phyloP scores from a whole-genome alignment of 2,329 filamentous ascomycete species.

The Claviceps sp. region DNA sequence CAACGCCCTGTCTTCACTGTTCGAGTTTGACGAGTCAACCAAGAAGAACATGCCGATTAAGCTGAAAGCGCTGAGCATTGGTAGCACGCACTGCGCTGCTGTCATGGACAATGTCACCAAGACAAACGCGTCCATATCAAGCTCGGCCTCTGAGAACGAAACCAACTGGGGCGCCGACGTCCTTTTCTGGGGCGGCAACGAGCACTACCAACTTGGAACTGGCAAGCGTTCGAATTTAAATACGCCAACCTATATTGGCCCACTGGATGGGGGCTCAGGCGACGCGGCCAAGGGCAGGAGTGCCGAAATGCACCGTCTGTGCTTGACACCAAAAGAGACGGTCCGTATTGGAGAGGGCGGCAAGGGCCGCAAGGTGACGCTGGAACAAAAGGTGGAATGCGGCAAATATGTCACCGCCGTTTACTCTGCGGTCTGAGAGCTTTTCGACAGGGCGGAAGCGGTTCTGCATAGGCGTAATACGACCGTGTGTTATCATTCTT shows the following conservation, averaged over 20 bases:
- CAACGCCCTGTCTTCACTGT: constrained; percentile 68
- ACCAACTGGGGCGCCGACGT: constrained; percentile 83
- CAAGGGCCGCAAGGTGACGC: constrained; percentile 52
- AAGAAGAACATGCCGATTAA: constrained; percentile 64
- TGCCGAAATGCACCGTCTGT: constrained; percentile 57
- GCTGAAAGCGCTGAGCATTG: constrained; percentile 58
- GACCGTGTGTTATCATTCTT: no score
- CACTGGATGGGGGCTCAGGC: constrained; percentile 48
- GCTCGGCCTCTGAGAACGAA: constrained; percentile 45
- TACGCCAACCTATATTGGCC: constrained; percentile 64
- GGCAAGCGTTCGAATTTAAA: constrained; percentile 74
- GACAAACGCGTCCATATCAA: constrained; percentile 41
- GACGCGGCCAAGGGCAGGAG: constrained; percentile 47
- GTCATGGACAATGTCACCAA: constrained; percentile 71
- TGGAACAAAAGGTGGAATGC: constrained; percentile 84
- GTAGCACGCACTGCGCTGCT: constrained; percentile 67
- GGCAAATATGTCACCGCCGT: constrained; percentile 71
- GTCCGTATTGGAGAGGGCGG: constrained; percentile 47
- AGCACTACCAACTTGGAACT: constrained; percentile 84
- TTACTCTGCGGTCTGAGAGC: constrained; percentile 50
- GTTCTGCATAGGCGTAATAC: no score
- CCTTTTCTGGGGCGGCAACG: constrained; percentile 90
- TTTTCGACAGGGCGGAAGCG: no score
- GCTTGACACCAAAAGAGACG: constrained; percentile 65
- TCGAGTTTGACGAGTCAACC: constrained; percentile 69